Evolutionary conservation across 148 eudicot genomes (phyloP).

Genomic region (Rhododendron vialii): DNA sequence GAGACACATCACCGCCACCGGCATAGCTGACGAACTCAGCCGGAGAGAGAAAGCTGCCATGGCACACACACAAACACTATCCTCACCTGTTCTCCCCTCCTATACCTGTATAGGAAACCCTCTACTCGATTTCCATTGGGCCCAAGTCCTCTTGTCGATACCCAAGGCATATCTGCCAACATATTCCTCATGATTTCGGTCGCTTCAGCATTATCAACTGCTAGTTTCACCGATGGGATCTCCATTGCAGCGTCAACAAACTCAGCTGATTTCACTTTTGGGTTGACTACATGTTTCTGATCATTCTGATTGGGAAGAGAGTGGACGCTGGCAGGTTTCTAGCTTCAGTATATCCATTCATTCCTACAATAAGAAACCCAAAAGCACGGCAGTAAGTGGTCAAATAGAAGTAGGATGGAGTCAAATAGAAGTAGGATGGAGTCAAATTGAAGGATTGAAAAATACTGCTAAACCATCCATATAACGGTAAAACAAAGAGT

Average conservation of each 20-base stretch:
- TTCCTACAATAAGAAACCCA: background rate
- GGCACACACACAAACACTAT: slow-evolving; percentile 55
- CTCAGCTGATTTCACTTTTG: background rate
- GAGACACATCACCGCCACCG: slow-evolving; percentile 52
- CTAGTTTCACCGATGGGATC: background rate
- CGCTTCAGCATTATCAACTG: background rate
- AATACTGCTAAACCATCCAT: no score
- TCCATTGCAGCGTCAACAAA: background rate
- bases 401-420: background rate
- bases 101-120: slow-evolving; percentile 49
- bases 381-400: background rate
- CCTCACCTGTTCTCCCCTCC: slow-evolving; percentile 49
- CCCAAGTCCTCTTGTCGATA: slow-evolving; percentile 41
- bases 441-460: no score
- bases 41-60: slow-evolving; percentile 55
- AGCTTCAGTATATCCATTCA: slow-evolving; percentile 11
- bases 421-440: no score
- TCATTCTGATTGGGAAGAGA: slow-evolving; percentile 11
- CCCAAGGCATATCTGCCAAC: slow-evolving; percentile 35
- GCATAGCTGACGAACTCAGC: slow-evolving; percentile 64
- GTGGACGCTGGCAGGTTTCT: slow-evolving; percentile 11
- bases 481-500: no score
- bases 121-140: slow-evolving; percentile 38
- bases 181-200: slow-evolving; percentile 11
- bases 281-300: background rate